Base-by-base conservation (phyloP, 805 yeast species). In the Lipomyces spencermartinsiae region DNA sequence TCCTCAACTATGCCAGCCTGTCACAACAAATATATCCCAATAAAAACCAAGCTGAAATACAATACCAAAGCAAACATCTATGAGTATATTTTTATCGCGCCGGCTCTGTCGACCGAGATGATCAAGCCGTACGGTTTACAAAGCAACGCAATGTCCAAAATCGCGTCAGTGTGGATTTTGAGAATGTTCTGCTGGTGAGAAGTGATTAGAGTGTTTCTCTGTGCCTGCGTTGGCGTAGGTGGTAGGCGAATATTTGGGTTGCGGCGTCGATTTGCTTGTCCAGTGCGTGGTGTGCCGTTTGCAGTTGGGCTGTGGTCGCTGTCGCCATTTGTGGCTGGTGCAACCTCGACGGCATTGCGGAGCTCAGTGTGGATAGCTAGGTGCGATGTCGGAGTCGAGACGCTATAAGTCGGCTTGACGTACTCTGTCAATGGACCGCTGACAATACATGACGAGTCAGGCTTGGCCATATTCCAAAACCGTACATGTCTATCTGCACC, bases 51-150 rank as follows among this genome's bases (percentile, higher is more conserved):
- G 7, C 19, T 39, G 46, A 16, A 39, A 39, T 43, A 43, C 19
- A 43, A 25, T 25, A 25, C 2, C 29, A 25, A n/a, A 35, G 39
- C 14, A 16, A 43, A 57, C n/a, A 33, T 62, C 55, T 56, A 68
- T 12, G 66, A 43, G 58, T 85, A 89, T 1, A 90, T 84, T 74
- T 87, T 86, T 39, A 91, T 80, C 1, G 79, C 80, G 0, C 97
- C 97, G 55, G 86, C 83, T 65, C 92, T 79, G 72, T 91, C 96
- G 1, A 80, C 92, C 1, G 90, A 82, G 2, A 91, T 78, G 1
- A 90, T 76, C 86, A 90, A 83, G 54, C 84, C 86, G 66, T 83
- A 84, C 0, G 92, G 92, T 9, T 77, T 74, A 16, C 79, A 70
- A 16, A 87, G 76, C 19, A 84, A 73, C 0, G 82, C 83, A 3